phyloP scores from a whole-genome alignment of 257 asterid genomes.

The Buddleja alternifolia region DNA sequence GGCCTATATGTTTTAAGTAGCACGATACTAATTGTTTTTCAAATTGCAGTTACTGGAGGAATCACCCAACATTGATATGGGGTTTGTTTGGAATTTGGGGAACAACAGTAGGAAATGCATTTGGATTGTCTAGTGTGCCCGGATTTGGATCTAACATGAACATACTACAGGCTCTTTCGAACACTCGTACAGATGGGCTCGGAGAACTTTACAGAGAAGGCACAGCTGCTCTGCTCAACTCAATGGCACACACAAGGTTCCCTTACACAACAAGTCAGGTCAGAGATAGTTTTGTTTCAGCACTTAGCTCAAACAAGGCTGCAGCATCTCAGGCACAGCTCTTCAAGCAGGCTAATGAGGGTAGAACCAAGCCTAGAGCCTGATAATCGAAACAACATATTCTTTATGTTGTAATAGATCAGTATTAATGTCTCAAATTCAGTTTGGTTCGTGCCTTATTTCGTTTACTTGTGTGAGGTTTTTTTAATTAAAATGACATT shows the following conservation, averaged over 20 bases:
- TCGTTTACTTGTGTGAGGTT: slow-evolving; percentile 20
- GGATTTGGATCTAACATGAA: slow-evolving; percentile 59
- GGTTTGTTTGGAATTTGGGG: slow-evolving; percentile 58
- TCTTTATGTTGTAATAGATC: slow-evolving; percentile 25
- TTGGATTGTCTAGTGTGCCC: slow-evolving; percentile 41
- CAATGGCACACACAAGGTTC: slow-evolving; percentile 65
- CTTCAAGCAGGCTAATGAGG: slow-evolving; percentile 87
- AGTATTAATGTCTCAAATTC: slow-evolving; percentile 14
- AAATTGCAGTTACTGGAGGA: slow-evolving; percentile 62
- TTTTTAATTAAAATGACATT: slow-evolving; percentile 27
- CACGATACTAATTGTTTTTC: not conserved
- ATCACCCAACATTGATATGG: slow-evolving; percentile 61
- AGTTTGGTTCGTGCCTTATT: slow-evolving; percentile 34
- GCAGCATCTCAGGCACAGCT: slow-evolving; percentile 81
- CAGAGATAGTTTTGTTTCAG: slow-evolving; percentile 59
- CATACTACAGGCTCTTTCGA: slow-evolving; percentile 71
- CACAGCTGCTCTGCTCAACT: slow-evolving; percentile 87
- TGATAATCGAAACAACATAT: slow-evolving; percentile 26
- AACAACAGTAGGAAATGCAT: slow-evolving; percentile 46
- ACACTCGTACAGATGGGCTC: slow-evolving; percentile 61
- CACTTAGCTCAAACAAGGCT: slow-evolving; percentile 68
- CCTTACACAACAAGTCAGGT: slow-evolving; percentile 80
- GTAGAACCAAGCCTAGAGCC: slow-evolving; percentile 46
- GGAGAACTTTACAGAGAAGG: slow-evolving; percentile 96
- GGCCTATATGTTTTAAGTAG: too few relatives aligned